Conservation (phyloP, 352 stramenopile species). For the Pythium aquatile region DNA sequence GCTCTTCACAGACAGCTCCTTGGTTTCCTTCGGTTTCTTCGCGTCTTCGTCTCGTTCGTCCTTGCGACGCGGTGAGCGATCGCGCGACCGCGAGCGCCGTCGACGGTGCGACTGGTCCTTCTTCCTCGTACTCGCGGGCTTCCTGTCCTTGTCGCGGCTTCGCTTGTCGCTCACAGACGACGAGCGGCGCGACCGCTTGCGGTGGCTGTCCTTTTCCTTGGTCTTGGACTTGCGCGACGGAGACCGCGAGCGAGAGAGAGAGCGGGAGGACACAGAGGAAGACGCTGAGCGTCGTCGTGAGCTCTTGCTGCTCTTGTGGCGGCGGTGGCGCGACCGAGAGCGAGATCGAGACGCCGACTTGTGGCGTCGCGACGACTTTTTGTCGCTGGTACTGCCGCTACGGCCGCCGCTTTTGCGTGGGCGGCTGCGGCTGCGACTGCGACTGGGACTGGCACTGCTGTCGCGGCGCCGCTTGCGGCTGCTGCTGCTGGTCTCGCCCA, state of each 20-base stretch:
- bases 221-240: conserved; percentile 14
- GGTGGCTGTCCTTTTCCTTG: conserved; percentile 22
- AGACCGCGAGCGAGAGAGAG: conserved; percentile 1
- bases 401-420: conserved; percentile 11
- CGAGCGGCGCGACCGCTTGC: conserved; percentile 24
- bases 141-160: conserved; percentile 15
- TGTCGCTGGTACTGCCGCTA: conserved; percentile 19
- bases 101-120: conserved; percentile 1
- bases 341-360: conserved; percentile 21
- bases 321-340: conserved; percentile 21
- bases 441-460: conserved; percentile 22
- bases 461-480: conserved; percentile 36
- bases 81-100: conserved; percentile 19
- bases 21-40: conserved; percentile 17
- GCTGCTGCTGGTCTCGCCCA: conserved; percentile 29
- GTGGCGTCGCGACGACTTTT: conserved; percentile 10
- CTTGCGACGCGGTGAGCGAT: conserved; percentile 30
- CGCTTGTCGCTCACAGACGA: conserved; percentile 8
- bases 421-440: conserved; percentile 24
- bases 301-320: conserved; percentile 15
- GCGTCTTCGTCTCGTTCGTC: background rate
- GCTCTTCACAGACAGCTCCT: conserved; percentile 27
- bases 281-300: conserved; percentile 18
- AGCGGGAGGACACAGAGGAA: conserved; percentile 6
- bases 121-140: conserved; percentile 16